Percentiles rank a stretch among this genome's conserved stretches.
These are phyloP conservation scores for Massarina eburnea DNA, from an alignment of 2,329 filamentous ascomycete species.

Conservation along the genomic window DNA sequence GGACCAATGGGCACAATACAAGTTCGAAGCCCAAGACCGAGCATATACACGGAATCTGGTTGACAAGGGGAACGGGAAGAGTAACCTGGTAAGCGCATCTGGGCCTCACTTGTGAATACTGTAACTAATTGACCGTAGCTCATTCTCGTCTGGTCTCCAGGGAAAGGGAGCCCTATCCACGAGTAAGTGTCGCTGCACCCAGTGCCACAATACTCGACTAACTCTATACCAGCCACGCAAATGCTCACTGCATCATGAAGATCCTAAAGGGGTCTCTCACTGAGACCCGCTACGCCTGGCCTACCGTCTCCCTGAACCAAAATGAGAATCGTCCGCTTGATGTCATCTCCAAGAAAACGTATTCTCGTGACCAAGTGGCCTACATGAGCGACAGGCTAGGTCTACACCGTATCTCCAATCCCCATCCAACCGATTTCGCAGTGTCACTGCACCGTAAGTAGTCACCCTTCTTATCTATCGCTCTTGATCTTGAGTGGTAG, in stretches of 20 bases:
- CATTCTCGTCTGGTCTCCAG: constrained; percentile 85
- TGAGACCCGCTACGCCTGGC: constrained; percentile 81
- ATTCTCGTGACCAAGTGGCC: constrained; percentile 72
- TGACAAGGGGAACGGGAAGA: constrained; percentile 83
- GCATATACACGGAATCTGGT: constrained; percentile 88
- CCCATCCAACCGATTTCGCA: constrained; percentile 69
- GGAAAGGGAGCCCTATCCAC: constrained; percentile 81
- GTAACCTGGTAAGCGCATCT: constrained; percentile 63
- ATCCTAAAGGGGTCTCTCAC: constrained; percentile 76
- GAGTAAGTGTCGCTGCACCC: constrained; percentile 65
- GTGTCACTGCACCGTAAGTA: constrained; percentile 75
- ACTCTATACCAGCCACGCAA: constrained; percentile 47
- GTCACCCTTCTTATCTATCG: neutral
- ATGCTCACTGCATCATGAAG: constrained; percentile 92
- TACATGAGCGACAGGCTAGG: constrained; percentile 92
- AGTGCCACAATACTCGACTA: neutral
- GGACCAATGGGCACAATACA: constrained; percentile 73
- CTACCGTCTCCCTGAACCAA: constrained; percentile 52
- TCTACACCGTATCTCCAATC: constrained; percentile 80
- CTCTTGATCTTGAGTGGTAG: constrained; percentile 2
- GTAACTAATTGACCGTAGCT: constrained; percentile 56
- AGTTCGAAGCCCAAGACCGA: constrained; percentile 68
- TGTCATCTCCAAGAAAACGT: constrained; percentile 67
- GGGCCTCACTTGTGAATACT: neutral
- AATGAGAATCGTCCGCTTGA: constrained; percentile 57